These are phyloP conservation scores for Cardamine resedifolia DNA, from an alignment of 345 rosid species.

Conservation along the genomic window DNA sequence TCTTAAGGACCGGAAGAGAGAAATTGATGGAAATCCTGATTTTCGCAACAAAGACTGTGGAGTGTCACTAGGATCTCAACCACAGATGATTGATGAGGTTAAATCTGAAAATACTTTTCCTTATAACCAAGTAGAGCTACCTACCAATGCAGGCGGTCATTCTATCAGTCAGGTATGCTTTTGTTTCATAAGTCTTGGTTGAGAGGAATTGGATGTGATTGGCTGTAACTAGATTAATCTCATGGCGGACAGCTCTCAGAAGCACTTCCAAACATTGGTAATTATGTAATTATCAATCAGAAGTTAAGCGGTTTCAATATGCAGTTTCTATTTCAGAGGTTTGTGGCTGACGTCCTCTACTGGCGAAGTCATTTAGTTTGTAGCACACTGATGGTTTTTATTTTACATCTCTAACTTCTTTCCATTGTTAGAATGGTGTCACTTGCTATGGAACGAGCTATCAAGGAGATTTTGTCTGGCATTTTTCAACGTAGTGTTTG, in stretches of 20 bases:
- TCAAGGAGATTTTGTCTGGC: constrained; percentile 81
- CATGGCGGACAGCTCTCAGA: constrained; percentile 59
- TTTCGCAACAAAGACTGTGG: constrained; percentile 76
- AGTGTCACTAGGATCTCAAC: constrained; percentile 46
- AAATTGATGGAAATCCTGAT: constrained; percentile 91
- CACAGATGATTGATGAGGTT: constrained; percentile 65
- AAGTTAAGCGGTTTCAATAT: constrained; percentile 64
- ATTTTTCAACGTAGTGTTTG: constrained; percentile 97
- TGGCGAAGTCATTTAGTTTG: not conserved
- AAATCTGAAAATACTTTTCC: constrained; percentile 51
- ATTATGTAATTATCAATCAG: constrained; percentile 79
- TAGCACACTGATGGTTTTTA: constrained; percentile 2
- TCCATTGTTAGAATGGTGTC: constrained; percentile 69
- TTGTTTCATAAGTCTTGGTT: no score
- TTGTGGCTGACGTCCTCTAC: constrained; percentile 31
- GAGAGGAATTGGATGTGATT: no score
- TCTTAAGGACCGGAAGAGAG: constrained; percentile 77
- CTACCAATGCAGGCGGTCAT: constrained; percentile 5
- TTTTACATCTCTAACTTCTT: not conserved
- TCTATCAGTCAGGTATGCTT: no score
- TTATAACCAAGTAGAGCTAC: constrained; percentile 64
- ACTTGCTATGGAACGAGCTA: constrained; percentile 87
- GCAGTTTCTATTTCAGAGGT: constrained; percentile 93
- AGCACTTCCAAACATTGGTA: constrained; percentile 72
- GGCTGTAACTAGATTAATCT: not conserved